Conservation (phyloP, 2,329 filamentous ascomycete species). For the Cercospora brassicicola region DNA sequence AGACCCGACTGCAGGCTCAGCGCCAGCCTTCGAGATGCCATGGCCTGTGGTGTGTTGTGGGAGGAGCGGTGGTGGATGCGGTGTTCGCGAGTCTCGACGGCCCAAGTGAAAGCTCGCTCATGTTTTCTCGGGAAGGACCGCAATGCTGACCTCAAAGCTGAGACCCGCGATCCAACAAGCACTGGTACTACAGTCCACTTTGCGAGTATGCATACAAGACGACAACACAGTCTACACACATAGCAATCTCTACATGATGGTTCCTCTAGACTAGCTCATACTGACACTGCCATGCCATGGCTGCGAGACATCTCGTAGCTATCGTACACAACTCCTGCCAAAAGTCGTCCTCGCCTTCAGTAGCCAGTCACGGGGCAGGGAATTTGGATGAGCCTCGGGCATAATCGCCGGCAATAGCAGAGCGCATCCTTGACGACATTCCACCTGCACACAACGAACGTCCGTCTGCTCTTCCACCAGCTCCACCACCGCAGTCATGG, state of each 20-base stretch:
- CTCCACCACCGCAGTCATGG: slow-evolving; percentile 46
- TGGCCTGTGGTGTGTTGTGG: slow-evolving; percentile 48
- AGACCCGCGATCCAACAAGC: background rate
- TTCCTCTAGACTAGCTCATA: background rate
- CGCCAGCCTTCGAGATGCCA: slow-evolving; percentile 97
- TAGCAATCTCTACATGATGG: background rate
- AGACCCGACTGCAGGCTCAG: slow-evolving; percentile 88
- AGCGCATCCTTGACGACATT: slow-evolving; percentile 15
- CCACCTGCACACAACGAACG: background rate
- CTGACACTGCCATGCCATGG: background rate
- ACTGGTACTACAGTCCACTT: background rate
- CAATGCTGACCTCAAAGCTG: slow-evolving; percentile 4
- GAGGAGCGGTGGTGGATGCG: slow-evolving; percentile 42
- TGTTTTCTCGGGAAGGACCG: slow-evolving; percentile 11
- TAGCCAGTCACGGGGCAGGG: slow-evolving; percentile 6
- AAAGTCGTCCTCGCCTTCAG: slow-evolving; percentile 8
- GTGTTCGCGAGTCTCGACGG: slow-evolving; percentile 1
- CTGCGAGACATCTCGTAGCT: background rate
- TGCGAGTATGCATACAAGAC: background rate
- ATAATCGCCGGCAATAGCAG: slow-evolving; percentile 8
- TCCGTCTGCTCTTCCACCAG: slow-evolving; percentile 4
- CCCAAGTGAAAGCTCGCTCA: slow-evolving; percentile 10
- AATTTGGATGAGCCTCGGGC: slow-evolving; percentile 11
- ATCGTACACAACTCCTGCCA: background rate
- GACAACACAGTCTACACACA: background rate